Conservation (phyloP, 1,139 yeast genomes). For the Yamadazyma taylorii region DNA sequence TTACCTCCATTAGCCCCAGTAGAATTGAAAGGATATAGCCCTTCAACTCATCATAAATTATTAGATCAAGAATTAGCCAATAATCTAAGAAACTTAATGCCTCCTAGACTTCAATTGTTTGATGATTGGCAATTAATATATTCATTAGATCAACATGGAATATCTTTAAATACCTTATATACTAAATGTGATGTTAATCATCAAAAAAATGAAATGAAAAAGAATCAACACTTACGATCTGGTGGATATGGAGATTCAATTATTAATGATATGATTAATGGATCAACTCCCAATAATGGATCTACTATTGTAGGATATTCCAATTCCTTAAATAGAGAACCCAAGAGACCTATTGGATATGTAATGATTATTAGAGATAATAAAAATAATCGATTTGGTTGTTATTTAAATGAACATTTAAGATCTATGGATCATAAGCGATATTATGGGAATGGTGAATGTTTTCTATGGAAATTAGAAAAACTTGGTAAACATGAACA, state of each 20-base stretch:
- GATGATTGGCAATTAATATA: slow-evolving; percentile 78
- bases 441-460: slow-evolving; percentile 92
- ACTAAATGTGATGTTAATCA: slow-evolving; percentile 34
- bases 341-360: slow-evolving; percentile 59
- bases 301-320: slow-evolving; percentile 12
- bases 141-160: slow-evolving; percentile 89
- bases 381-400: slow-evolving; percentile 71
- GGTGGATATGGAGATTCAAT: slow-evolving; percentile 41
- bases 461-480: slow-evolving; percentile 83
- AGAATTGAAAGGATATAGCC: slow-evolving; percentile 52
- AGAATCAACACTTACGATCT: slow-evolving; percentile 19
- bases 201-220: slow-evolving; percentile 27
- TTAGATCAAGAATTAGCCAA: slow-evolving; percentile 63
- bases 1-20: slow-evolving; percentile 39
- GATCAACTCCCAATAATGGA: slow-evolving; percentile 5
- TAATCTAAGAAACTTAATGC: slow-evolving; percentile 70
- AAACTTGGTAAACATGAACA: slow-evolving; percentile 19
- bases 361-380: slow-evolving; percentile 68
- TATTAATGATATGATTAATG: slow-evolving; percentile 30
- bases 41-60: slow-evolving; percentile 56
- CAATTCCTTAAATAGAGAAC: slow-evolving; percentile 15
- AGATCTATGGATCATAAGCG: slow-evolving; percentile 69
- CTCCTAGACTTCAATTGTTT: slow-evolving; percentile 73
- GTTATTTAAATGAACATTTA: slow-evolving; percentile 74
- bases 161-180: slow-evolving; percentile 76